These are phyloP conservation scores for Sporisorium sorghi DNA, from an alignment of 1,284 basidiomycete species.

Conservation along the genomic window DNA sequence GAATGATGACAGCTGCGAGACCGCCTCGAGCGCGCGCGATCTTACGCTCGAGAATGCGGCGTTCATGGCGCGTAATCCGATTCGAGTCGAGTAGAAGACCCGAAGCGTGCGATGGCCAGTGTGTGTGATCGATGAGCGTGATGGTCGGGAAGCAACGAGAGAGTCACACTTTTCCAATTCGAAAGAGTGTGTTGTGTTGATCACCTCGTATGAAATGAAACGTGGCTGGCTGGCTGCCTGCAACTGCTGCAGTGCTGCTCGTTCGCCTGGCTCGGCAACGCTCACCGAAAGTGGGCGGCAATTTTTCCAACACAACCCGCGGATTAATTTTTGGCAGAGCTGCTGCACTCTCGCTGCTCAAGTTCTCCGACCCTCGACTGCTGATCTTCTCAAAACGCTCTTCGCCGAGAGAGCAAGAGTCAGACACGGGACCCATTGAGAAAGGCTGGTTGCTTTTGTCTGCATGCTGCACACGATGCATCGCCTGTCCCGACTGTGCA, in stretches of 20 bases:
- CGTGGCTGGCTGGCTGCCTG: too few relatives aligned
- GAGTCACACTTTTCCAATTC: background rate
- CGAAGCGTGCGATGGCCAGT: background rate
- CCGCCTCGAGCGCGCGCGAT: slow-evolving; percentile 34
- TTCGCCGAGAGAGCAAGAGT: background rate
- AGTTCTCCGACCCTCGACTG: background rate
- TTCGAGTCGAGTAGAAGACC: background rate
- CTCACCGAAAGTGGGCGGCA: background rate
- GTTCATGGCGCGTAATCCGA: slow-evolving; percentile 18
- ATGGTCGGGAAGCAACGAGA: background rate
- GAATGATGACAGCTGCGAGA: slow-evolving; percentile 17
- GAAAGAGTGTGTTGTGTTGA: background rate
- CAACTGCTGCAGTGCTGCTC: slow-evolving; percentile 1
- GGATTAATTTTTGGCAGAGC: background rate
- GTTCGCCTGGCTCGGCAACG: background rate
- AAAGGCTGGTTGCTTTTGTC: background rate
- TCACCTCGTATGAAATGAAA: background rate
- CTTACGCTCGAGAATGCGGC: slow-evolving; percentile 29
- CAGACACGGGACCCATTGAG: background rate
- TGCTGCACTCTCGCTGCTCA: background rate
- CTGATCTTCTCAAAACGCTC: background rate
- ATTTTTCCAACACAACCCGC: background rate
- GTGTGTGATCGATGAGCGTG: background rate
- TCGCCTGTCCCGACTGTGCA: background rate
- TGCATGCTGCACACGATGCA: background rate